A percentile compares a stretch with the other conserved stretches of the same genome.
These are phyloP conservation scores for Chrysochromulina tobinii DNA, from an alignment of 78 protist genomes.

Conservation along the genomic window DNA sequence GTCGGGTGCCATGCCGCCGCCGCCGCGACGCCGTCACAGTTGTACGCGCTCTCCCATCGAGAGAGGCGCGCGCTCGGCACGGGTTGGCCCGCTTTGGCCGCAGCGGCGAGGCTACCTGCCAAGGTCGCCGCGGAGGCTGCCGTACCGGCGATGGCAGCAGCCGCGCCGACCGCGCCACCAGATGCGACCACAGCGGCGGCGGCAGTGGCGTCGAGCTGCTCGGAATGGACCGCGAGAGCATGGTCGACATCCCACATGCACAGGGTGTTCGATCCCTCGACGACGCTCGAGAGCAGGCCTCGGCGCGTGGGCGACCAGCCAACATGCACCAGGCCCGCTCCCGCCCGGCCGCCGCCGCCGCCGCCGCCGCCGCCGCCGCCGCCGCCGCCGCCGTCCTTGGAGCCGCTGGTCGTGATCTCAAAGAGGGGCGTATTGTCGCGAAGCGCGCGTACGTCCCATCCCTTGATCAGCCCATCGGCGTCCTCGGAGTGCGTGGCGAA, in stretches of 20 bases:
- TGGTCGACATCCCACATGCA: neutral
- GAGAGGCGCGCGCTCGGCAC: no score
- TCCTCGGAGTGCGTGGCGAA: neutral
- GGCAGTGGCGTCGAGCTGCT: no score
- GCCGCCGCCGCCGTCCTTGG: neutral
- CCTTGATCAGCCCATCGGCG: conserved; percentile 9
- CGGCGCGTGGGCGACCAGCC: conserved; percentile 29
- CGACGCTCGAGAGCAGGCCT: neutral
- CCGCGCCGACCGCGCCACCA: no score
- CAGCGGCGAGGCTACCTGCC: no score
- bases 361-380: neutral
- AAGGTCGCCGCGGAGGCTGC: no score
- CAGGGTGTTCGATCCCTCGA: neutral
- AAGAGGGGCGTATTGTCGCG: neutral
- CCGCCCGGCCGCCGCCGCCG: neutral
- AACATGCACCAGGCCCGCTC: neutral
- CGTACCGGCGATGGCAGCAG: no score
- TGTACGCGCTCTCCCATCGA: neutral
- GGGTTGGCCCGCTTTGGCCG: no score
- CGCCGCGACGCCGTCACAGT: neutral
- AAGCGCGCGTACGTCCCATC: conserved; percentile 30
- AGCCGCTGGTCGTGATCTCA: neutral
- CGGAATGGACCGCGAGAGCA: no score
- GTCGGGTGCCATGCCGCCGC: neutral
- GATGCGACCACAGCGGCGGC: no score